Base-by-base conservation (phyloP, 1,284 basidiomycete genomes). In the Pisolithus thermaeus region DNA sequence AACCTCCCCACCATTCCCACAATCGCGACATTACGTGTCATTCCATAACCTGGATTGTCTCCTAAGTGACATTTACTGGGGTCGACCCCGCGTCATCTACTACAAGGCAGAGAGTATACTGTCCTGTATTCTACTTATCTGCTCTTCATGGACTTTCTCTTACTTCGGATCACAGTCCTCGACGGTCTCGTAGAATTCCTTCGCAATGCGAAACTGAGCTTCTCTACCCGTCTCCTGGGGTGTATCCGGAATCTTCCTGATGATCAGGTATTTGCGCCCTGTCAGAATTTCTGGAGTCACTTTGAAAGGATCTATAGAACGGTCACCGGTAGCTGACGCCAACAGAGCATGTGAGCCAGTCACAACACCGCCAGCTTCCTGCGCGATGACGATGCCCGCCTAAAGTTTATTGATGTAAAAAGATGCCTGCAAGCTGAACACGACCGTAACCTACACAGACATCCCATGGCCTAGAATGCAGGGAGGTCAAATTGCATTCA, bases 351-450 rank as follows among this genome's bases (percentile, higher is more conserved):
- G 82, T 30, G 81, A 81, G 38, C 90, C 91, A 25, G 84, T 86
- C 30, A 89, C 81, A 22, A 85, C 73, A 23, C 88, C 83, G 6
- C 93, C 93, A 0, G 95, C 91, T 68, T 97, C 96, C 56, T 90
- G 79, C 0, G 91, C 90, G 57, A 99, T 95, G 56, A 95, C 85
- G n/a, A 92, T 83, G 0, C 94, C 95, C 1, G 96, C 86, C 74
- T 85, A 66, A 1, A 61, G 14, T 12, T n/a, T 38, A 4, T 0
- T 0, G 7, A 30, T 54, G 47, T 46, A 30, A 32, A 23, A 44
- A n/a, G 27, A 6, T 20, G 39, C 54, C 4, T 41, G 4, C 32
- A 12, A 35, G 12, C 12, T 16, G 16, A 35, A 27, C n/a, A 9
- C 32, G 39, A 35, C 44, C 7, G 23, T 8, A 36, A 72, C 79